Conservation (phyloP, 306 rosid genomes). For the Cicer arietinum region DNA sequence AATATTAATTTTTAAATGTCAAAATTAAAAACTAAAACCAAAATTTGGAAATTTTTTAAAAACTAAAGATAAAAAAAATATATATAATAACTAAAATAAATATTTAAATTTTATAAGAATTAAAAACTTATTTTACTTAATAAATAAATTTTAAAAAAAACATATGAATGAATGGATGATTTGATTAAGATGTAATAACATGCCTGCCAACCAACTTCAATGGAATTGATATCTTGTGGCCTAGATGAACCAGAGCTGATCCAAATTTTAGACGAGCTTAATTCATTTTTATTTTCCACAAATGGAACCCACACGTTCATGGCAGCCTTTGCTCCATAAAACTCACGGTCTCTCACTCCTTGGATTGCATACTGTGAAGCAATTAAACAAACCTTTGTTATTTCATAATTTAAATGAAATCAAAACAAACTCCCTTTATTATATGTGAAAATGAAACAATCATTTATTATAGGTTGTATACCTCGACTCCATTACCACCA, state of each 20-base stretch:
- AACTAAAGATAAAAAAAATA: too few relatives aligned
- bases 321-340: conserved; percentile 87
- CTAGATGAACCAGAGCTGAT: conserved; percentile 74
- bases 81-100: too few relatives aligned
- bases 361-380: conserved; percentile 84
- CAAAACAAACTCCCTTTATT: too few relatives aligned
- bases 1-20: too few relatives aligned
- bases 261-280: conserved; percentile 96
- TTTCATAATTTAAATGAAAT: too few relatives aligned
- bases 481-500: conserved; percentile 82
- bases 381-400: not conserved
- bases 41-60: too few relatives aligned
- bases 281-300: conserved; percentile 72
- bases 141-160: too few relatives aligned
- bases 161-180: not conserved
- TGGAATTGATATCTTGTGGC: conserved; percentile 79
- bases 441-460: too few relatives aligned
- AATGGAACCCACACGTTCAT: conserved; percentile 91
- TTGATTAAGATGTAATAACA: conserved; percentile 39
- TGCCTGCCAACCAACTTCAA: conserved; percentile 99
- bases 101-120: too few relatives aligned
- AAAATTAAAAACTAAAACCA: too few relatives aligned
- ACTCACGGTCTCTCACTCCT: conserved; percentile 72
- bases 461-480: conserved; percentile 31
- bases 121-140: too few relatives aligned